Evolutionary conservation across 306 rosid genomes (phyloP), one percentile per base, ranked within the genome.

Genomic region (Castanea crenata): DNA sequence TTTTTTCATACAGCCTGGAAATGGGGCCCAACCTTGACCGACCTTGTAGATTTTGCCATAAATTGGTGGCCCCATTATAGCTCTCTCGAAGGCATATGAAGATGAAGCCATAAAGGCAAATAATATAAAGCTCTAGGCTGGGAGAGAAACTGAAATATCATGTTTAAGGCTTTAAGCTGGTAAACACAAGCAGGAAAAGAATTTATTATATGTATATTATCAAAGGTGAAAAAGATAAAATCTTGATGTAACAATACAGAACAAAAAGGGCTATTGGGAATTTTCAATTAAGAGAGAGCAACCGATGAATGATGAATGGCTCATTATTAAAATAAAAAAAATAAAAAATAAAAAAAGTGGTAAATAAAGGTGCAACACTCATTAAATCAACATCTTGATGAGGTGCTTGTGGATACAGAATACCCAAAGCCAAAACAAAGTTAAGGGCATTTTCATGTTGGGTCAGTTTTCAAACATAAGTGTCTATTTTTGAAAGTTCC

Each of bases 1-100:
- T 16, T 34, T 32, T 32, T 34, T 32, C 15, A 67, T 9, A 68
- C 72, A 68, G 72, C 72, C 72, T 68, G 72, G 72, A 68, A 61
- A 68, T 35, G 54, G 72, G 72, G 25, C 72, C 72, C 51, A 19
- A 18, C 25, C 25, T 67, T 63, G 69, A 63, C 69, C 69, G 6
- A 27, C 25, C 67, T 25, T 10, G 5, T 25, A 23, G 32, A 61
- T 21, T 21, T 21, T 21, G 67, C 70, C 44, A 64, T 35, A 31
- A 29, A 13, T 64, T 31, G 35, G 16, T 8, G 25, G 49, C 49
- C 71, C 51, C 71, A 34, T 64, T 31, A 31, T 64, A 4, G 16
- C 49, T 12, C 15, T 2, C 25, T 35, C 2, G 52, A 68, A 68
- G 15, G 15, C 54, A 12, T 12, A 41, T 41, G 46, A 41, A 41